A percentile compares a stretch with the other conserved stretches of the same genome.
phyloP scores from a whole-genome alignment of 139 green algal species.

The Auxenochlorella pyrenoidosa region DNA sequence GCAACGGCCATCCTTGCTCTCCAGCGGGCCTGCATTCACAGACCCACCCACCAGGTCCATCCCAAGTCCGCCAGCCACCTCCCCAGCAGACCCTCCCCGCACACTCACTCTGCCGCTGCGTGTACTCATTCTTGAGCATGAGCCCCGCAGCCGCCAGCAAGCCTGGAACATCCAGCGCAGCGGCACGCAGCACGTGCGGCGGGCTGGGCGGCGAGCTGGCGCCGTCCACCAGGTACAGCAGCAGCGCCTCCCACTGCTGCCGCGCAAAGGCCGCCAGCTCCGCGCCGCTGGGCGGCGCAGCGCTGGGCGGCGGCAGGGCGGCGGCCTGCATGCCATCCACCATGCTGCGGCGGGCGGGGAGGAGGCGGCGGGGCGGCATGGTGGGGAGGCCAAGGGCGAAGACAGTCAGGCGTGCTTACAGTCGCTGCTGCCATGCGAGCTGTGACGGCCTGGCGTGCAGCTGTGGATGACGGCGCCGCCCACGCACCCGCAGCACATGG shows the following conservation, averaged over 20 bases:
- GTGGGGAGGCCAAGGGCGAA: not conserved
- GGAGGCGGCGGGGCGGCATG: no score
- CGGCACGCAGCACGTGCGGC: slow-evolving; percentile 6
- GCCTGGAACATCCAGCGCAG: slow-evolving; percentile 53
- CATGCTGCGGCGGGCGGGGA: not conserved
- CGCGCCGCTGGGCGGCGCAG: not conserved
- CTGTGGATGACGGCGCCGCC: not conserved
- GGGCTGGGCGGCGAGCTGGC: not conserved
- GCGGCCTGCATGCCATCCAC: not conserved
- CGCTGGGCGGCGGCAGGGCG: not conserved
- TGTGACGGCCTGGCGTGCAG: no score
- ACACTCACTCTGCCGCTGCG: slow-evolving; percentile 10
- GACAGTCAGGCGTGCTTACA: not conserved
- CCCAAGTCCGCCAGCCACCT: not conserved
- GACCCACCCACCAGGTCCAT: not conserved
- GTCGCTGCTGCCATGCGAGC: not conserved
- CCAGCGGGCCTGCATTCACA: no score
- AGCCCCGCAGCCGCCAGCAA: slow-evolving; percentile 63
- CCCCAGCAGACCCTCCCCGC: no score
- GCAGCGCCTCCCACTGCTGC: slow-evolving; percentile 55
- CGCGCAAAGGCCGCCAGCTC: slow-evolving; percentile 34
- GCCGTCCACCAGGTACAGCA: slow-evolving; percentile 67
- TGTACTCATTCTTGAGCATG: slow-evolving; percentile 30
- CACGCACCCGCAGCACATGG: slow-evolving; percentile 45
- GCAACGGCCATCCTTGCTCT: no score